Evolutionary conservation across 2,329 filamentous ascomycete genomes (phyloP).

Genomic region (Fusarium praegraminearum): DNA sequence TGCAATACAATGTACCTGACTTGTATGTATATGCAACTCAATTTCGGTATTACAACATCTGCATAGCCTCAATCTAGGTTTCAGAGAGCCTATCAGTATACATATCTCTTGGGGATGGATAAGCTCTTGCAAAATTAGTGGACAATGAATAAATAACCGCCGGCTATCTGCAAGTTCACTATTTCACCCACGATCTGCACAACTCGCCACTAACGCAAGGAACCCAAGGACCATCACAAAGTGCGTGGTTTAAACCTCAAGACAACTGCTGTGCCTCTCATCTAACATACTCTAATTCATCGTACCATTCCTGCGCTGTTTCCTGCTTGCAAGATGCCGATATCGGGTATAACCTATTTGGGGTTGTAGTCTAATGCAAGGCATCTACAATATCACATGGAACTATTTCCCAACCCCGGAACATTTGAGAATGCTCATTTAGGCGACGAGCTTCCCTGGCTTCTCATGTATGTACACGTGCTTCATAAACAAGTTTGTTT

Average conservation of each 20-base stretch:
- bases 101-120: slow-evolving; percentile 7
- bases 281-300: not conserved
- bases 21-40: not conserved
- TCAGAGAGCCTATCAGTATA: slow-evolving; percentile 2
- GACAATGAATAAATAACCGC: slow-evolving; percentile 7
- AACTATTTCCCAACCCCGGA: slow-evolving; percentile 12
- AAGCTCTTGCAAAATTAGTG: slow-evolving; percentile 19
- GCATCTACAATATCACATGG: not conserved
- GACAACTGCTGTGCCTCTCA: not conserved
- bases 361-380: slow-evolving; percentile 12
- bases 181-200: slow-evolving; percentile 20
- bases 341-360: slow-evolving; percentile 24
- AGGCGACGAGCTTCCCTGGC: slow-evolving; percentile 13
- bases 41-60: not conserved
- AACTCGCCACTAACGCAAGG: slow-evolving; percentile 19
- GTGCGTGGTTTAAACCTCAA: not conserved
- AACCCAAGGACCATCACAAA: not conserved
- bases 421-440: not conserved
- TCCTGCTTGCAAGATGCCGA: slow-evolving; percentile 3
- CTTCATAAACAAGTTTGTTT: slow-evolving; percentile 1
- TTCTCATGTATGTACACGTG: slow-evolving; percentile 25
- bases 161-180: slow-evolving; percentile 20
- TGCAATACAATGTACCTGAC: not conserved
- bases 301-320: not conserved
- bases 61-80: not conserved